Percentiles rank a stretch among this genome's conserved stretches.
Conservation (phyloP, 768 basidiomycete species). For the Leccinum barrowsii region DNA sequence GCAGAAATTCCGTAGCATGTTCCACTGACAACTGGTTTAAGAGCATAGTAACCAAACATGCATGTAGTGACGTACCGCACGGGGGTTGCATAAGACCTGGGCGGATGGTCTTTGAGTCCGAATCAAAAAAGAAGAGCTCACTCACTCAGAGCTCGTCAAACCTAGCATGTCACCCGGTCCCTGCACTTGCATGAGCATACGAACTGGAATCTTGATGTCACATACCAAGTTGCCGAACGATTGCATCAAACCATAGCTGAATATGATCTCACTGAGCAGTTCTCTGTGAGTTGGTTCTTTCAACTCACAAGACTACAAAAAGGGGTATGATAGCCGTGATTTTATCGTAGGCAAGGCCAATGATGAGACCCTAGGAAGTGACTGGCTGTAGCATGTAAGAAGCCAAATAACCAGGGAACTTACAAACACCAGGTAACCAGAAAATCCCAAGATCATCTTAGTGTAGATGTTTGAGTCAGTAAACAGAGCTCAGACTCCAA, state of each 20-base stretch:
- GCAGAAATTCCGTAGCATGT: constrained; percentile 70
- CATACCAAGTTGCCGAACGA: constrained; percentile 63
- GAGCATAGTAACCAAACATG: background rate
- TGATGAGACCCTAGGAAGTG: constrained; percentile 42
- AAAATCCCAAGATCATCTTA: constrained; percentile 67
- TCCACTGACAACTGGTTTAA: constrained; percentile 37
- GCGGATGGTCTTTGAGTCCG: constrained; percentile 1
- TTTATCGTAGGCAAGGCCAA: constrained; percentile 58
- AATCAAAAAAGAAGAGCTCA: constrained; percentile 10
- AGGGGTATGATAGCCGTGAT: constrained; percentile 59
- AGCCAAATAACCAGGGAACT: constrained; percentile 4
- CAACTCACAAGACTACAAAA: constrained; percentile 63
- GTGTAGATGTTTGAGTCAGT: constrained; percentile 2
- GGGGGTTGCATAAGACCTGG: constrained; percentile 60
- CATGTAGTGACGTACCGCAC: constrained; percentile 41
- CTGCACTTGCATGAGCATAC: constrained; percentile 29
- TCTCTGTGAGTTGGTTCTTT: background rate
- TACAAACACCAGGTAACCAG: constrained; percentile 63
- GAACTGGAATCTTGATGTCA: background rate
- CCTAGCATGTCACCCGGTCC: constrained; percentile 73
- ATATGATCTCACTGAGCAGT: background rate
- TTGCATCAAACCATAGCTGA: constrained; percentile 69
- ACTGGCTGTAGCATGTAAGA: background rate
- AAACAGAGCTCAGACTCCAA: background rate
- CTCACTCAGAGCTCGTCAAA: constrained; percentile 63